These are phyloP conservation scores for Suhomyces choctaworum DNA, from an alignment of 1,139 yeast species.

Conservation along the genomic window DNA sequence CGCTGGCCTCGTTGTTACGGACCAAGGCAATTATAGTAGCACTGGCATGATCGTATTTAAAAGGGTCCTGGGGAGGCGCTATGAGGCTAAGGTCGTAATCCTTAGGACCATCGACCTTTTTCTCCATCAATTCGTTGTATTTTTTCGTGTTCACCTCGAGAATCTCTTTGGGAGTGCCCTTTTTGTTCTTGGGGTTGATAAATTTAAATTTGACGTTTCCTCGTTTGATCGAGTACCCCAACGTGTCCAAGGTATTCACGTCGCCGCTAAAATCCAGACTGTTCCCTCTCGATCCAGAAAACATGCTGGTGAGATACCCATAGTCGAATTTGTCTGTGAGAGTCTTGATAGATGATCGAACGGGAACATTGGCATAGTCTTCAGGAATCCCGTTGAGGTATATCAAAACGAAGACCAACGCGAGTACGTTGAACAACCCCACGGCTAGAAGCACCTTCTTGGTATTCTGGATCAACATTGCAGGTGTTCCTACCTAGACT, in stretches of 20 bases:
- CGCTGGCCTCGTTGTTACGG: slow-evolving; percentile 57
- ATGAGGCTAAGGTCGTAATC: slow-evolving; percentile 39
- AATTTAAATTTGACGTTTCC: slow-evolving; percentile 38
- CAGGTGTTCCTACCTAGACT: too few relatives aligned
- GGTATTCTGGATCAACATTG: neutral
- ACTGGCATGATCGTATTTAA: slow-evolving; percentile 51
- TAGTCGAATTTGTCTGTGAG: slow-evolving; percentile 17
- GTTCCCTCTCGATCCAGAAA: slow-evolving; percentile 2
- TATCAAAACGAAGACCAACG: neutral
- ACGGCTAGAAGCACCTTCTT: neutral
- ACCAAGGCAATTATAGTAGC: slow-evolving; percentile 77
- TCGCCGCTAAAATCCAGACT: neutral
- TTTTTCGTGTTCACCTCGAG: slow-evolving; percentile 33
- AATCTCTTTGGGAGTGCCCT: slow-evolving; percentile 31
- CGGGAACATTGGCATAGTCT: neutral
- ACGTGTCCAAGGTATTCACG: neutral
- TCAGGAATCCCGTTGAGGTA: slow-evolving; percentile 2
- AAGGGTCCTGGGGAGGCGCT: slow-evolving; percentile 29
- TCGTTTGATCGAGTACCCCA: slow-evolving; percentile 17
- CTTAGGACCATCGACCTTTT: slow-evolving; percentile 50
- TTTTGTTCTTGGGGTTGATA: slow-evolving; percentile 29
- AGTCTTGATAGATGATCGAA: slow-evolving; percentile 10
- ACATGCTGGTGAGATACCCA: slow-evolving; percentile 9
- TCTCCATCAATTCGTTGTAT: slow-evolving; percentile 33
- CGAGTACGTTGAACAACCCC: slow-evolving; percentile 2